Percentiles rank a stretch among this genome's conserved stretches.
phyloP scores from a whole-genome alignment of 305 asterid species.

The Ilex paraguariensis region DNA sequence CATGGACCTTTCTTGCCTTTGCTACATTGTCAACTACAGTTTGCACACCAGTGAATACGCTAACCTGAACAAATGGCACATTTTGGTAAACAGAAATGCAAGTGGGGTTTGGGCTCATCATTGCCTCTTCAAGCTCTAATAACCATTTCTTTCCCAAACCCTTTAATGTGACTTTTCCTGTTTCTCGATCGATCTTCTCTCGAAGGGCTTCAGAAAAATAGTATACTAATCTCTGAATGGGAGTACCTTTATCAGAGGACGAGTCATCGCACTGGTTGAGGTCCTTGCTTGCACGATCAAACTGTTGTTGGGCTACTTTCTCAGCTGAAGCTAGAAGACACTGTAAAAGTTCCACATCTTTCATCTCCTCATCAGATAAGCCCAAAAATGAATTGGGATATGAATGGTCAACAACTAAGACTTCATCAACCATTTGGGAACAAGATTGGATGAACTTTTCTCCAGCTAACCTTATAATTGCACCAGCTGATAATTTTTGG shows the following conservation, averaged over 20 bases:
- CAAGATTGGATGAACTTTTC: constrained; percentile 31
- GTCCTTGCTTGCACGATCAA: constrained; percentile 26
- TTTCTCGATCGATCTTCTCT: constrained; percentile 45
- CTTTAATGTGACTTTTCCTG: constrained; percentile 24
- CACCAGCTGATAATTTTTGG: constrained; percentile 6
- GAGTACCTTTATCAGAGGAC: constrained; percentile 26
- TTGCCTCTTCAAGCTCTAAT: constrained; percentile 10
- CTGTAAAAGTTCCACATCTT: constrained; percentile 27
- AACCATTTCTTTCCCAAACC: constrained; percentile 29
- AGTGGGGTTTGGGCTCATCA: constrained; percentile 18
- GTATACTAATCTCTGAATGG: constrained; percentile 40
- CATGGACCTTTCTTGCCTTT: constrained; percentile 33
- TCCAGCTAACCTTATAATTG: constrained; percentile 31
- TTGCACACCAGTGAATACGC: constrained; percentile 44
- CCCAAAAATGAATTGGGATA: constrained; percentile 17
- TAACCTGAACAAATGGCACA: constrained; percentile 41
- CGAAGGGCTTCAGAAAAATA: constrained; percentile 54
- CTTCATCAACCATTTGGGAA: background rate
- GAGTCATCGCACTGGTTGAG: constrained; percentile 24
- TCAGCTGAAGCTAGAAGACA: constrained; percentile 40
- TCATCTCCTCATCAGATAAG: constrained; percentile 3
- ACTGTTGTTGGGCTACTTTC: constrained; percentile 29
- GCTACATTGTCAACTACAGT: constrained; percentile 38
- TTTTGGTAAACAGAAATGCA: constrained; percentile 28
- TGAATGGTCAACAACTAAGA: constrained; percentile 19